Base-by-base conservation (phyloP, 495 filamentous ascomycete genomes). In the Talaromyces borbonicus region DNA sequence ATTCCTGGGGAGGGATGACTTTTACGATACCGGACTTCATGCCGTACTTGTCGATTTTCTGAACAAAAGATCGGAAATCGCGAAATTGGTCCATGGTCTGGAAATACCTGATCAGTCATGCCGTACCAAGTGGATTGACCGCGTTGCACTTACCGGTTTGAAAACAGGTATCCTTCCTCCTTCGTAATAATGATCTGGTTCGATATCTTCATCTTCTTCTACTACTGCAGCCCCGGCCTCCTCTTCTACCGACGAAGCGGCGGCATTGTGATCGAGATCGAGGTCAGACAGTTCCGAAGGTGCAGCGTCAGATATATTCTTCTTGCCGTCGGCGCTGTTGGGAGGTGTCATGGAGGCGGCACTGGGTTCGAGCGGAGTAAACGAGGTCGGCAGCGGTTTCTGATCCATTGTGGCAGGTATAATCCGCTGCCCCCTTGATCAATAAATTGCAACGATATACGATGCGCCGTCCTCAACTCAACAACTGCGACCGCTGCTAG, bases 21-120 rank as follows among this genome's bases (percentile, higher is more conserved):
- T 97, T 97, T 56, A 96, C 75, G 56, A 98, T 96, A 11, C 92
- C 92, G 11, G 87, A 87, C 65, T 85, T 84, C 92, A 97, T 98
- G 53, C 92, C 92, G 61, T 96, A 93, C 49, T 81, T 80, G 59
- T 97, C 84, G 51, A 97, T 79, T 61, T 84, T 92, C 36, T 80
- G 73, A 69, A 94, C 82, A 65, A 89, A 97, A 49, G 72, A 72
- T 60, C 87, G 85, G 67, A 98, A 98, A 61, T 85, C 85, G 45
- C 77, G 74, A 66, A 97, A 98, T 68, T 98, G 88, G 37, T 83
- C 77, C 87, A 95, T 90, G 37, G 83, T 87, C 73, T 37, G 18
- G 30, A 19, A 36, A n/a, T n/a, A n/a, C n/a, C n/a, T 39, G 18
- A 50, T 35, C 44, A 38, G 22, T 23, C 19, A 16, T 15, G 31